These are phyloP conservation scores for Sophora flavescens DNA, from an alignment of 306 rosid species.

Conservation along the genomic window DNA sequence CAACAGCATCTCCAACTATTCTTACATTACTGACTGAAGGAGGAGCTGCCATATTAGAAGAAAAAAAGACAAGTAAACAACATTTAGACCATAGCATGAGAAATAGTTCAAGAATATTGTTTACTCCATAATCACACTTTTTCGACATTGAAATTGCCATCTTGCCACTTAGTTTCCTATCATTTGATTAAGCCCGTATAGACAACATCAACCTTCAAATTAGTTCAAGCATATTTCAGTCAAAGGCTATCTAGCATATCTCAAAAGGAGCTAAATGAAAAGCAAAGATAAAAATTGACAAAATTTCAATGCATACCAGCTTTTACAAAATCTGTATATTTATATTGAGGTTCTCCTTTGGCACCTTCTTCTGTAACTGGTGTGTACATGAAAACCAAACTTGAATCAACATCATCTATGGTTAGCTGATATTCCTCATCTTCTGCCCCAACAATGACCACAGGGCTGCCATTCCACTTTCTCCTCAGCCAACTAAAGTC, in stretches of 20 bases:
- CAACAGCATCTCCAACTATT: constrained; percentile 85
- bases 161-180: not conserved
- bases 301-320: constrained; percentile 70
- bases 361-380: constrained; percentile 96
- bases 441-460: constrained; percentile 94
- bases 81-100: constrained; percentile 37
- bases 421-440: constrained; percentile 80
- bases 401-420: constrained; percentile 89
- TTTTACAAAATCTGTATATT: constrained; percentile 89
- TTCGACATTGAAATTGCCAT: constrained; percentile 7
- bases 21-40: constrained; percentile 85
- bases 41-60: constrained; percentile 68
- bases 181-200: not conserved
- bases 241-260: constrained; percentile 33
- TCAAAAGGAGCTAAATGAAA: constrained; percentile 12
- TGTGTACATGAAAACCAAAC: constrained; percentile 98
- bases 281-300: constrained; percentile 29
- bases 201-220: constrained; percentile 26
- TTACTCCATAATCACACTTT: not conserved
- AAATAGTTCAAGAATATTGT: constrained; percentile 11
- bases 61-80: constrained; percentile 29
- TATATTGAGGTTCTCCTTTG: constrained; percentile 96
- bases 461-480: constrained; percentile 95
- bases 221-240: not conserved
- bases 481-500: constrained; percentile 91